These are phyloP conservation scores for Veloporphyrellus conicus DNA, from an alignment of 1,284 basidiomycete genomes.

Conservation along the genomic window DNA sequence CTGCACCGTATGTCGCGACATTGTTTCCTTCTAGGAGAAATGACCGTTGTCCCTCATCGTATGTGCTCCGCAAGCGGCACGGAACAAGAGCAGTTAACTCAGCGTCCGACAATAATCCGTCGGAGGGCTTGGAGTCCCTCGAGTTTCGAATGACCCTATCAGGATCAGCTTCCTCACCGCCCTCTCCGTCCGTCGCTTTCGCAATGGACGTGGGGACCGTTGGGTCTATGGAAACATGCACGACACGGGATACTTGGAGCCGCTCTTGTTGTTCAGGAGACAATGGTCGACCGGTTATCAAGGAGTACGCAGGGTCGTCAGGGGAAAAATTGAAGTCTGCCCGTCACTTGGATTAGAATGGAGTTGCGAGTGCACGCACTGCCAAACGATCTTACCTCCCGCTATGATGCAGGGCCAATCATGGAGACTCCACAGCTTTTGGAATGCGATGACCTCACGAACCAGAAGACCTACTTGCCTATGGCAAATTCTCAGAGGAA, in stretches of 20 bases:
- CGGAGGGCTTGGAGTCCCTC: constrained; percentile 53
- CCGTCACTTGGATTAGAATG: constrained; percentile 4
- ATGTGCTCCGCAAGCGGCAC: constrained; percentile 49
- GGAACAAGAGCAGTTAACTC: constrained; percentile 59
- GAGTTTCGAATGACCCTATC: constrained; percentile 77
- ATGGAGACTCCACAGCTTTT: constrained; percentile 41
- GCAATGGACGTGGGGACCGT: constrained; percentile 35
- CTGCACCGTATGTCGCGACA: constrained; percentile 47
- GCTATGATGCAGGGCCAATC: constrained; percentile 79
- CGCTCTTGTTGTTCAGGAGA: constrained; percentile 49
- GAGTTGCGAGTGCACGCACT: not conserved
- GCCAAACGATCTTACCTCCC: constrained; percentile 56
- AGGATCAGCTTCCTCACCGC: constrained; percentile 51
- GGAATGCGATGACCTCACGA: constrained; percentile 61
- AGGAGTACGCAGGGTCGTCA: constrained; percentile 77
- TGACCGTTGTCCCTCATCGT: constrained; percentile 51
- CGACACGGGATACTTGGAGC: constrained; percentile 67
- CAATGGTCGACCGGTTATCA: constrained; percentile 65
- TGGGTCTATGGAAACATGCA: constrained; percentile 79
- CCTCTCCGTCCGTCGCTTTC: constrained; percentile 42
- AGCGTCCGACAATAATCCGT: constrained; percentile 67
- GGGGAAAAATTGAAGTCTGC: constrained; percentile 93
- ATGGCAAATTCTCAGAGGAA: constrained; percentile 1
- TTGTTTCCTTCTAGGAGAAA: constrained; percentile 16
- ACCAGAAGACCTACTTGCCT: constrained; percentile 71